Evolutionary conservation across 441 rosid genomes (phyloP).

Genomic region (Erodium texanum): DNA sequence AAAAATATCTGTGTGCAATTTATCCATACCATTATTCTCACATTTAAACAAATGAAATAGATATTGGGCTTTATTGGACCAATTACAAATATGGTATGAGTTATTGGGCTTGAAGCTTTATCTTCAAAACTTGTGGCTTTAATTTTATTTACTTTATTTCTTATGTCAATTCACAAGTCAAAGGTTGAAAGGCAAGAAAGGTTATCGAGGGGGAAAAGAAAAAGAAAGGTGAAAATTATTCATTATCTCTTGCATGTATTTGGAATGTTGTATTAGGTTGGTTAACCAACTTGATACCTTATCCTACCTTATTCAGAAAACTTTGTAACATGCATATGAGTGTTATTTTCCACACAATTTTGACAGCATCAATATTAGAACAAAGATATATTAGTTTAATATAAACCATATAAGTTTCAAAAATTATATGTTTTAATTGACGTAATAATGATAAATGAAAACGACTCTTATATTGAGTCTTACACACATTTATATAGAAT

Average conservation of each 20-base stretch:
- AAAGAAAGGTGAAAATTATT: background rate
- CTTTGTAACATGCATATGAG: background rate
- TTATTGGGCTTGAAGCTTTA: background rate
- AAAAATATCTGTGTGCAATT: too few relatives aligned
- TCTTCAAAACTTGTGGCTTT: background rate
- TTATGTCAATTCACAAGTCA: conserved; percentile 1
- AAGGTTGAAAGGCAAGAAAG: conserved; percentile 1
- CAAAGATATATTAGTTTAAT: background rate
- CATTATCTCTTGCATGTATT: background rate
- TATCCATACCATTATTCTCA: too few relatives aligned
- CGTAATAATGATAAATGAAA: too few relatives aligned
- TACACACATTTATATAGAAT: too few relatives aligned
- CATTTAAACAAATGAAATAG: background rate
- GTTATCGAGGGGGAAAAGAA: background rate
- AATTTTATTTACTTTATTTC: background rate
- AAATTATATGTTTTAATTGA: background rate
- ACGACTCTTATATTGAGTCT: too few relatives aligned
- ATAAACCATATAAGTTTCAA: background rate
- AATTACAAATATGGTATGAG: background rate
- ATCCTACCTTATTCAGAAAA: background rate
- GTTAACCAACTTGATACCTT: conserved; percentile 1
- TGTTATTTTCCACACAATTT: background rate
- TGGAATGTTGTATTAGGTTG: conserved; percentile 5
- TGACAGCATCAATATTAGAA: background rate
- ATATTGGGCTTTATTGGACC: background rate